Base-by-base conservation (phyloP, 2,329 filamentous ascomycete species). In the Madurella mycetomatis region DNA sequence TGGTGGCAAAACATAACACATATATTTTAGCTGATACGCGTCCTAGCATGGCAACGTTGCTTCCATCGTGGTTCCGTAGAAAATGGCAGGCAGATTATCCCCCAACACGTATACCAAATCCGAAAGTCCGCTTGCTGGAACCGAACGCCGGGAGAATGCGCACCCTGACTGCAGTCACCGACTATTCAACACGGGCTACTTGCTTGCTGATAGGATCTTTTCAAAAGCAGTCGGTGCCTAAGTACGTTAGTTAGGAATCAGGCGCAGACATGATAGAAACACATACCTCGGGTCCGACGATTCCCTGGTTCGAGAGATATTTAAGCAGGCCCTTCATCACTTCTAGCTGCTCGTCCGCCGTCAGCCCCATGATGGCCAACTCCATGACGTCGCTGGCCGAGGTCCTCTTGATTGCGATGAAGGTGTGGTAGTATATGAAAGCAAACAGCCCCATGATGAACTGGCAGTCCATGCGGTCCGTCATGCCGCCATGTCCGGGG, bases 371-470 rank as follows among this genome's bases (percentile, higher is more conserved):
- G 62, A 99, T 95, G 48, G 90, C 92, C 12, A 85, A 83, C 76
- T 99, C 92, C 63, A 99, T 88, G 37, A 99, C 88, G 51, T 84
- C 84, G 17, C 92, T 94, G 17, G 96, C 86, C 53, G 80, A 90
- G 40, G 88, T 85, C 71, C 92, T 90, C 77, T 96, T 85, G 7
- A 90, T 80, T 4, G 92, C 92, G 66, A 99, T 92, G 71, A 99
- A 99, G 67, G 88, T 94, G 71, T 96, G 92, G 74, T 95, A 99
- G 75, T 99, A 99, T 82, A 99, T 92, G 76, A 91, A 97, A 15
- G 92, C 84, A 66, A 99, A 97, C 73, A 96, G 94, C 9, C 94
- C 94, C 94, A 99, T 99, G 76, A 97, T 97, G 75, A 99, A 99
- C 69, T 99, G 94, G 71, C 94, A 99, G 69, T 99, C 94, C 92